Base-by-base conservation (phyloP, 2,329 filamentous ascomycete genomes). In the Venturia aucupariae region DNA sequence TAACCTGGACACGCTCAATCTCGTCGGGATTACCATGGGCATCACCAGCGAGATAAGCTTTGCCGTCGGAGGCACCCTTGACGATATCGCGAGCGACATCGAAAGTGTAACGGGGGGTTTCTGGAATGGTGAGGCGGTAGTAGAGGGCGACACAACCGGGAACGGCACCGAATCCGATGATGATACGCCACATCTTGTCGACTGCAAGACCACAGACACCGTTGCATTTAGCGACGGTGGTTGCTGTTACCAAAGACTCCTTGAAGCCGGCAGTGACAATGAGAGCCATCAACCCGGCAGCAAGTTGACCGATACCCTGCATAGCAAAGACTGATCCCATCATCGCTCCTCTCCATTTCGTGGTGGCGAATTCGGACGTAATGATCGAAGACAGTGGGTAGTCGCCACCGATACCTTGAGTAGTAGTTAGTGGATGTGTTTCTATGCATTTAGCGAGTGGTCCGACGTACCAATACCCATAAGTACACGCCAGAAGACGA, bases 61-160 rank as follows among this genome's bases (percentile, higher is more conserved):
- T 63, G 6, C 51, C 51, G 22, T 66, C 65, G 19, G 65, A 63
- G 0, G 35, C 48, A 54, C 41, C 65, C 65, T 66, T 65, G 19
- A 65, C 65, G 35, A 90, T 81, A 71, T 94, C 89, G 54, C 85
- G 86, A 61, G 85, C 82, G 27, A 94, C 84, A 72, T 94, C 90
- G 70, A 94, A 93, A 35, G 90, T 94, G 78, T 94, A 95, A 35
- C 90, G 88, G 62, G 90, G 90, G 41, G 90, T 93, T 77, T 95
- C 90, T 30, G 90, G 90, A 68, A 95, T 93, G 62, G 90, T 94
- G 4, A 94, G 83, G 67, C 90, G 88, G 77, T 90, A 94, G 80
- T 94, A 94, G 22, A 95, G 84, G 24, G 90, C 90, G 67, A 92
- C 86, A 73, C 86, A 90, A 54, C 88, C 90, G 2, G 90, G 90